Base-by-base conservation (phyloP, 2,329 filamentous ascomycete genomes). In the Aureobasidium sp. region DNA sequence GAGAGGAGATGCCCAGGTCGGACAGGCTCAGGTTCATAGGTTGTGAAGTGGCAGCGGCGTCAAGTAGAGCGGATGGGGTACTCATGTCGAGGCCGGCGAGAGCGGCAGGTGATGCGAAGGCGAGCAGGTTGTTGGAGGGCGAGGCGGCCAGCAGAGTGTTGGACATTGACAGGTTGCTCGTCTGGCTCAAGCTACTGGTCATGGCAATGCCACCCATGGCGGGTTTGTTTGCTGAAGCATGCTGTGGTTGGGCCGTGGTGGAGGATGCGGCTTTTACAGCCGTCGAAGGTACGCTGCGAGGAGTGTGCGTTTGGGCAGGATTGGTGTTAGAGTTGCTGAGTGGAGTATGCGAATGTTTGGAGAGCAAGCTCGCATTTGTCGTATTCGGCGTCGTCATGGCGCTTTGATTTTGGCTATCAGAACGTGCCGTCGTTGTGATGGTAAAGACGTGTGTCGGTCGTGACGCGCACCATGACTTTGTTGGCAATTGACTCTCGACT, bases 1-100 rank as follows among this genome's bases (percentile, higher is more conserved):
- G 66, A 4, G 56, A 59, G 12, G 56, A 72, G 68, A 80, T 75
- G 12, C 76, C 77, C 34, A 79, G 64, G 37, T 76, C 74, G 62
- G 73, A 76, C 70, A 77, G 72, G 32, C 67, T 72, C 17, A 76
- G 68, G 63, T 74, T 74, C 76, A 78, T 78, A 2, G 74, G 74
- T 6, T 77, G 71, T 12, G 73, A 73, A 26, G 73, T 72, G 52
- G 74, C 72, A 13, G 59, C 52, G 23, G 55, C 50, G 32, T 63
- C 52, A 13, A 63, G 56, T 17, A 63, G 34, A 20, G 69, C 59
- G 8, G 63, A 64, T 1, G 71, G 71, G 20, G 71, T 73, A 29
- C 66, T 59, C 39, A 70, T 69, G 36, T 72, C 72, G 63, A 76
- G 68, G 58, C 74, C 72, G n/a, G 73, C 74, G 9, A 80, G 74